Conservation (phyloP, 2,329 filamentous ascomycete species). For the Scedosporium dehoogii region DNA sequence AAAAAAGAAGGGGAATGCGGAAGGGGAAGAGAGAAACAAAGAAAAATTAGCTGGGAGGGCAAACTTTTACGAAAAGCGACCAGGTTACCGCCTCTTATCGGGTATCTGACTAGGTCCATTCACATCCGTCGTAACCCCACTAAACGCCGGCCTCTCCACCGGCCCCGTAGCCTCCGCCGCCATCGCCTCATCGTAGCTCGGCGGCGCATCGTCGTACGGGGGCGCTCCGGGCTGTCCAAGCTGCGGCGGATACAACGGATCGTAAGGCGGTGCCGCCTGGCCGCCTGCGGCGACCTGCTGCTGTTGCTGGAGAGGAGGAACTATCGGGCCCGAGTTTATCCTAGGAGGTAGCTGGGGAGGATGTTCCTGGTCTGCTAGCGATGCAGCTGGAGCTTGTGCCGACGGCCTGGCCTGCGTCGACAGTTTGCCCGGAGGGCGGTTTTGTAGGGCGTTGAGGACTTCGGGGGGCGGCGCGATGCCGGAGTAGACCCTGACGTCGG, state of each 20-base stretch:
- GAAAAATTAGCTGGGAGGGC: neutral
- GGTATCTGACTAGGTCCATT: constrained; percentile 44
- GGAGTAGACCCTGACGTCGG: constrained; percentile 68
- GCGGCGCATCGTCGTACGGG: constrained; percentile 67
- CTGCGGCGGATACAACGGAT: constrained; percentile 50
- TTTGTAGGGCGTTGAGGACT: constrained; percentile 54
- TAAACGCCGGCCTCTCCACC: constrained; percentile 55
- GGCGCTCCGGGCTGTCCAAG: constrained; percentile 34
- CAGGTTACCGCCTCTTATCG: constrained; percentile 22
- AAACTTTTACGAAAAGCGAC: neutral
- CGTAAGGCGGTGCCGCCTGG: constrained; percentile 22
- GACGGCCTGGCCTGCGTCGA: constrained; percentile 13
- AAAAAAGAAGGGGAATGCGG: neutral
- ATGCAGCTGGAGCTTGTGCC: neutral
- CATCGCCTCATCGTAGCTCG: constrained; percentile 90
- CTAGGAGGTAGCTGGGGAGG: constrained; percentile 26
- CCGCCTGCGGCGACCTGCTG: constrained; percentile 14
- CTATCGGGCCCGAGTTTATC: constrained; percentile 4
- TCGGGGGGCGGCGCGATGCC: constrained; percentile 74
- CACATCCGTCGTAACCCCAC: constrained; percentile 47
- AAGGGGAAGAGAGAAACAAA: neutral
- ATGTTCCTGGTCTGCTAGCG: constrained; percentile 11
- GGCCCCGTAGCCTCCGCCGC: constrained; percentile 61
- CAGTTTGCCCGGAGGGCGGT: constrained; percentile 27
- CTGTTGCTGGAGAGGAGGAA: constrained; percentile 11